phyloP scores from a whole-genome alignment of 1,284 basidiomycete genomes.

The Cryptococcus jaspeensis region DNA sequence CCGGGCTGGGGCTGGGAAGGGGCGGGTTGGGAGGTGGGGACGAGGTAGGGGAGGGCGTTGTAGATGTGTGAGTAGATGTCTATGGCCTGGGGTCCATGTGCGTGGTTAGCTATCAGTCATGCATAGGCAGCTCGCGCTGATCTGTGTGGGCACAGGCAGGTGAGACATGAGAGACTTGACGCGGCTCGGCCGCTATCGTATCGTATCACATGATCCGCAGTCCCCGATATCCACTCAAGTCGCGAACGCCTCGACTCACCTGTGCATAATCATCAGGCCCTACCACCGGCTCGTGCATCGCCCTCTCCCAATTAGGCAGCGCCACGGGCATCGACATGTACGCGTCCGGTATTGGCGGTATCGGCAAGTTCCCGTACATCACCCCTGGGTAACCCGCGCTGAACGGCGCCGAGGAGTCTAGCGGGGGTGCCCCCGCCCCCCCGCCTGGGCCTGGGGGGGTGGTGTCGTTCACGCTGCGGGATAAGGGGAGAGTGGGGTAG shows the following conservation, averaged over 20 bases:
- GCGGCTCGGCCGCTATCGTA: no score
- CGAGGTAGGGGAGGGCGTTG: conserved; percentile 9
- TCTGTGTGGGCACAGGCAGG: no score
- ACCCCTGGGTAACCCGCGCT: conserved; percentile 20
- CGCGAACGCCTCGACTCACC: conserved; percentile 29
- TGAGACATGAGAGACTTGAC: no score
- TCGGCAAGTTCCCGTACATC: conserved; percentile 9
- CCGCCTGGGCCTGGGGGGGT: conserved; percentile 3
- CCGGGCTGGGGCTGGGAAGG: neutral
- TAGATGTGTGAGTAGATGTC: conserved; percentile 13
- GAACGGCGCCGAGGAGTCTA: conserved; percentile 15
- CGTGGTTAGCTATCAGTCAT: neutral
- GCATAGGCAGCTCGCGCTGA: no score
- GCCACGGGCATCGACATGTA: neutral
- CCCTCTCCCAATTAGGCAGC: conserved; percentile 1
- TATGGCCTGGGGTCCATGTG: conserved; percentile 4
- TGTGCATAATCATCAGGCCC: conserved; percentile 34
- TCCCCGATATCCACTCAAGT: no score
- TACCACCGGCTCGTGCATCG: conserved; percentile 5
- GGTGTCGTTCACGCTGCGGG: neutral
- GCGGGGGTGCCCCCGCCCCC: no score
- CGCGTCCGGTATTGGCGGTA: conserved; percentile 14
- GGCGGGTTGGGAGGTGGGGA: conserved; percentile 2
- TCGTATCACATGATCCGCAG: neutral
- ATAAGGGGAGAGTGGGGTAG: neutral